These are phyloP conservation scores for Eucalyptus curtisii DNA, from an alignment of 345 rosid genomes.

Conservation along the genomic window DNA sequence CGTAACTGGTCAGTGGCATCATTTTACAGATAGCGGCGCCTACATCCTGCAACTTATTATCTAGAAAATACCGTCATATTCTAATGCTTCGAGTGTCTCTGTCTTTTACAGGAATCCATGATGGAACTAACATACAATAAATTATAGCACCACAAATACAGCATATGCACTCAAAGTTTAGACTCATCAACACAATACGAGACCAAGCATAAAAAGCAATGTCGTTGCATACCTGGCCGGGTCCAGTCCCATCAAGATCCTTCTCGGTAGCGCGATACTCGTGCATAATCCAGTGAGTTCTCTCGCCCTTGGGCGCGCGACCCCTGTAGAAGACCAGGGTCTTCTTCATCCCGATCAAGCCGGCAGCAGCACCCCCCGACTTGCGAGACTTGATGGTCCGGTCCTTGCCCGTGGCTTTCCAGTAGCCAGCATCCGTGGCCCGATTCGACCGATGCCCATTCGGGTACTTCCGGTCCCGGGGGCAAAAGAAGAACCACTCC, in stretches of 20 bases:
- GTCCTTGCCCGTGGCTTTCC: conserved; percentile 97
- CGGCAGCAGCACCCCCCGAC: neutral
- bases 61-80: neutral
- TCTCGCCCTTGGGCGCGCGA: conserved; percentile 89
- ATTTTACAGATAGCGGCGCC: neutral
- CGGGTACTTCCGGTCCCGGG: conserved; percentile 86
- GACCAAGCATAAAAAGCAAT: neutral
- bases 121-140: neutral
- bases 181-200: neutral
- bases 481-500: conserved; percentile 98
- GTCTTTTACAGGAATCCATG: neutral
- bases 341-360: conserved; percentile 83
- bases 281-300: conserved; percentile 90
- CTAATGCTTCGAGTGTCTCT: neutral
- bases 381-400: conserved; percentile 64
- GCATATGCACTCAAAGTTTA: neutral
- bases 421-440: conserved; percentile 92
- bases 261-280: conserved; percentile 74
- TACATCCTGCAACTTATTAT: neutral
- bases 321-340: conserved; percentile 83
- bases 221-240: conserved; percentile 48
- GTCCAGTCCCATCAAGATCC: conserved; percentile 70
- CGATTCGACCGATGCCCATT: conserved; percentile 89
- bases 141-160: neutral
- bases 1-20: neutral